A percentile compares a stretch with the other conserved stretches of the same genome.
phyloP scores from a whole-genome alignment of 257 asterid species.

The Nicotiana undulata region DNA sequence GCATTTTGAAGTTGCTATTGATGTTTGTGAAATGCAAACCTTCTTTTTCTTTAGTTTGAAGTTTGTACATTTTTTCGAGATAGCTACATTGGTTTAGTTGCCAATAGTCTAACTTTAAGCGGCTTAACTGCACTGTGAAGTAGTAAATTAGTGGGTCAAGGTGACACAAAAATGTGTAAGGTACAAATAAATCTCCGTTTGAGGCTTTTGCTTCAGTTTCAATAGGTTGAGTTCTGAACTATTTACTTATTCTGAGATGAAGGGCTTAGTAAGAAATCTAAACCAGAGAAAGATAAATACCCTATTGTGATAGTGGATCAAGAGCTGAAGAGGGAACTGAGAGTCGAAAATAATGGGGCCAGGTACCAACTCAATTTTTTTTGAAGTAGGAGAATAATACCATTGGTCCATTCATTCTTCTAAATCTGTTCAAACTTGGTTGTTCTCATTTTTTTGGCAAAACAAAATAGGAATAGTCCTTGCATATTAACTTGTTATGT shows the following conservation, averaged over 20 bases:
- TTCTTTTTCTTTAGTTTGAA: not conserved
- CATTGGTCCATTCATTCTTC: not conserved
- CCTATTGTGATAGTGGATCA: not conserved
- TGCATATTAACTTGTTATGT: not conserved
- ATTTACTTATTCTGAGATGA: not conserved
- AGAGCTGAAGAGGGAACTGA: not conserved
- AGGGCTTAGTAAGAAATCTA: not conserved
- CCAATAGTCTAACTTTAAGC: not conserved
- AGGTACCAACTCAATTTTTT: not conserved
- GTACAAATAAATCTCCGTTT: not conserved
- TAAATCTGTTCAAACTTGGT: not conserved
- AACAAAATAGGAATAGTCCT: not conserved
- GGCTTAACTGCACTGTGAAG: not conserved
- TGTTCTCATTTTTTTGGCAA: not conserved
- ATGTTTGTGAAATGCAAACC: not conserved
- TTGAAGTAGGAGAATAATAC: not conserved
- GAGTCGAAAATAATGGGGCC: not conserved
- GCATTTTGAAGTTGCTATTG: not conserved
- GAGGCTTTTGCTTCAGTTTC: not conserved
- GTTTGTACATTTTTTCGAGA: not conserved
- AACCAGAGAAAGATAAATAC: not conserved
- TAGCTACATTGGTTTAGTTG: not conserved
- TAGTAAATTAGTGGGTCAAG: not conserved
- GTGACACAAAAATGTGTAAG: not conserved
- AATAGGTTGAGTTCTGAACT: not conserved